Base-by-base conservation (phyloP, 140 eudicot genomes). In the Anethum foeniculum region DNA sequence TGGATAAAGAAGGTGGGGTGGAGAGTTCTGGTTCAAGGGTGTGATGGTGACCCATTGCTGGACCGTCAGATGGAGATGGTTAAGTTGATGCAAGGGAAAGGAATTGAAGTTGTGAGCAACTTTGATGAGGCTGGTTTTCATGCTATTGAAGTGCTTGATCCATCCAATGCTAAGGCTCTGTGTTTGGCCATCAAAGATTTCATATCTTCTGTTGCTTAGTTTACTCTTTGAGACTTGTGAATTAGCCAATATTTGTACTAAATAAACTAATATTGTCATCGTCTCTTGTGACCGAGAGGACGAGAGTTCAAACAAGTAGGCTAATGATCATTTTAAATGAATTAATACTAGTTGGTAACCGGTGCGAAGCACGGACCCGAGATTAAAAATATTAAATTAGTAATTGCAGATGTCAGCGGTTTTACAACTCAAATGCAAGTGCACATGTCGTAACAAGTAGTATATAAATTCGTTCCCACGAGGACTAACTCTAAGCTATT, bases 11-110 rank as follows among this genome's bases (percentile, higher is more conserved):
- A 21, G 48, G 7, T 36, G 51, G 76, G 76, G 30, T 71, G 76
- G 76, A 39, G 48, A 39, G 76, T 78, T n/a, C 9, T 86, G 86
- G 82, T 87, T 14, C 76, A 76, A 10, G 87, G 83, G 2, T 77
- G 81, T 65, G 54, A 56, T 16, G 91, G 84, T 2, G 91, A 88
- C 71, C 85, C 89, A 56, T 18, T 88, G 80, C 12, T 81, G 11
- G 91, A 88, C 62, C 74, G 88, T 15, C 82, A 84, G 51, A 36
- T 47, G 54, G 83, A 85, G 47, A 12, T 87, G 41, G 83, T 47
- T 54, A 87, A 80, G 27, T n/a, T 54, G 79, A 68, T 87, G 77
- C 62, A 80, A 52, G 74, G 65, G 41, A 25, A 32, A 12, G 88
- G 85, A 15, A 56, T 87, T 23, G 30, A 68, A 10, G 88, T 84